Evolutionary conservation across 176 grass and related monocot genomes (phyloP).

Genomic region (Zizania latifolia): DNA sequence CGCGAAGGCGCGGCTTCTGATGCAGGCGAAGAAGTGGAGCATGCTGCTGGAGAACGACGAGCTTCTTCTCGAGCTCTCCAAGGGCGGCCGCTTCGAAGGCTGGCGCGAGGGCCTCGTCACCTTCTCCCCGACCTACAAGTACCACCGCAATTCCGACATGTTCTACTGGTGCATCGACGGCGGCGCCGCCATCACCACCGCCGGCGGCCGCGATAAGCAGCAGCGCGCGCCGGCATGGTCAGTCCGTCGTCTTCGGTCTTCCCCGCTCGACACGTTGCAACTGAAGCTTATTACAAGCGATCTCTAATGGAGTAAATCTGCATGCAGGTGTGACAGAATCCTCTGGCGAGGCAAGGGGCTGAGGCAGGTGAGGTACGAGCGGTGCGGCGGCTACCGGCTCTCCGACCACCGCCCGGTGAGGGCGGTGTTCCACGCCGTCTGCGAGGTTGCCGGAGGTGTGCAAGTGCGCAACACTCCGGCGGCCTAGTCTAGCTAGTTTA

Average conservation of each 20-base stretch:
- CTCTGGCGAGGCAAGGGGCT: constrained; percentile 66
- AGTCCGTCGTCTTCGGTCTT: background rate
- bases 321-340: constrained; percentile 83
- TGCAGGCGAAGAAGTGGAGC: constrained; percentile 52
- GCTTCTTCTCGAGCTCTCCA: constrained; percentile 52
- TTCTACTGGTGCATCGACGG: constrained; percentile 39
- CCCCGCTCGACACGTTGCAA: background rate
- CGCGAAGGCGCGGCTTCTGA: constrained; percentile 37
- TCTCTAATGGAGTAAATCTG: too few relatives aligned
- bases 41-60: constrained; percentile 69
- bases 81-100: constrained; percentile 41
- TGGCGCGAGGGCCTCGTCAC: constrained; percentile 69
- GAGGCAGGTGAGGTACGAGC: constrained; percentile 58
- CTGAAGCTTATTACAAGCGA: background rate
- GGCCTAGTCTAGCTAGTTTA: too few relatives aligned
- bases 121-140: constrained; percentile 83
- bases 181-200: background rate
- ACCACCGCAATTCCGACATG: constrained; percentile 51
- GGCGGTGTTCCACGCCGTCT: constrained; percentile 52
- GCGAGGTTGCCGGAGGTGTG: too few relatives aligned
- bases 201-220: constrained; percentile 8
- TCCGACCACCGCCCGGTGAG: constrained; percentile 82
- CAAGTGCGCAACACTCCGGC: too few relatives aligned
- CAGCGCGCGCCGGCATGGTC: constrained; percentile 73
- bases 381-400: constrained; percentile 47